Evolutionary conservation across 1,284 basidiomycete species (phyloP), one percentile per base, ranked within the genome.

Genomic region (Thecaphora thlaspeos): DNA sequence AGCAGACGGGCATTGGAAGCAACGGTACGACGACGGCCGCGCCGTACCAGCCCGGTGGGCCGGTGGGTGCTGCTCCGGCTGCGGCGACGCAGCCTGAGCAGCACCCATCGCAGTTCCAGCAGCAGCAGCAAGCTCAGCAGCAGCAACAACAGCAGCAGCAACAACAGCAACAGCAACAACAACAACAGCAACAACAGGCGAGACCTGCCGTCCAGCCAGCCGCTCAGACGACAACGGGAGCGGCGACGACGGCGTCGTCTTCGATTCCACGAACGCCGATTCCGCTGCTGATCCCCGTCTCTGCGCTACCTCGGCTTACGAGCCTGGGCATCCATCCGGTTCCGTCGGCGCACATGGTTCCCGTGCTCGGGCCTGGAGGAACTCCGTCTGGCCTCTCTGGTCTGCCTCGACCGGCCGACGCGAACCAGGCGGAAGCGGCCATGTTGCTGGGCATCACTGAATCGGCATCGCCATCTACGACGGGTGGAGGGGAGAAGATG

Each of bases 391-490:
- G 48, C 14, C 54, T 63, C 28, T 46, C 37, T 41, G 70, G 52
- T 12, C 52, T 63, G 34, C 73, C 73, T 3, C 60, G 73, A 19
- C 59, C 67, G 9, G 56, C 74, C 19, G 60, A 71, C 12, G 55
- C 69, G 8, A 46, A 60, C 14, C 75, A 77, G 46, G 49, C 37
- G 21, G 70, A 73, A 21, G 56, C 74, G 4, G 74, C 73, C 9
- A 58, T 76, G 12, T 54, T 77, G 36, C 41, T 76, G 23, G 75
- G 75, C 18, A 73, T 77, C 52, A 73, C 72, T 32, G 69, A 73
- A 36, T 54, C 46, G 44, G 52, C 45, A 32, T 39, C 5, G 49
- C 51, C 18, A 34, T 24, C 37, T 24, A 28, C 4, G 43, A 43
- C 44, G 9, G 48, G 26, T 9, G 23, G 54, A 12, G 17, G 36